phyloP scores from a whole-genome alignment of 2,329 filamentous ascomycete species.

The Apiospora koreana region DNA sequence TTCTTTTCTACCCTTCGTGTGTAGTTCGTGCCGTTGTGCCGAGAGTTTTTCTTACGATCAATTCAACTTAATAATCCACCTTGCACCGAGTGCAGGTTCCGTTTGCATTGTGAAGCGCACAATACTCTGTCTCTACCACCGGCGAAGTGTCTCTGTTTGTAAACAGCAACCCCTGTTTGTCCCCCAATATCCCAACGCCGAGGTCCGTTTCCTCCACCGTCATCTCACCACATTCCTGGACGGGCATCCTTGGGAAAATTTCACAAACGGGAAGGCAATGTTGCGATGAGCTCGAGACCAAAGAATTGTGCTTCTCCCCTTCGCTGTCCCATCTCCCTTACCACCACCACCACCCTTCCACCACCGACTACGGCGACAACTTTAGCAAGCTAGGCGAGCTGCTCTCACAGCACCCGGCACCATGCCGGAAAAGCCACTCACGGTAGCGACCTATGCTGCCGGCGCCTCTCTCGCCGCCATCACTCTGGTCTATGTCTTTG shows the following conservation, averaged over 20 bases:
- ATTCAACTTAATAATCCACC: not conserved
- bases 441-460: conserved; percentile 89
- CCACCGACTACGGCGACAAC: not conserved
- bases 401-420: conserved; percentile 11
- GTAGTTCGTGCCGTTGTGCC: not conserved
- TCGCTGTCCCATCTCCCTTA: not conserved
- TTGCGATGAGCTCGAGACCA: not conserved
- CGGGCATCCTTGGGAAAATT: not conserved
- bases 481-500: conserved; percentile 95
- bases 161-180: conserved; percentile 4
- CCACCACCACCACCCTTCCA: not conserved
- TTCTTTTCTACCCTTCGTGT: not conserved
- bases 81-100: not conserved
- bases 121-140: not conserved
- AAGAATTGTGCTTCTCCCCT: not conserved
- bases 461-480: conserved; percentile 93
- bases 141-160: not conserved
- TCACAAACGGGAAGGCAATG: not conserved
- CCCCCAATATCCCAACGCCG: not conserved
- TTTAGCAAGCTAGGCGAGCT: conserved; percentile 1
- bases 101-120: not conserved
- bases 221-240: not conserved
- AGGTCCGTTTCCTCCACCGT: conserved; percentile 2
- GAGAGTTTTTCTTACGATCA: not conserved
- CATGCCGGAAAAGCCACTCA: conserved; percentile 83